Conservation (phyloP, 768 basidiomycete genomes). For the Leucocoprinus sp. region DNA sequence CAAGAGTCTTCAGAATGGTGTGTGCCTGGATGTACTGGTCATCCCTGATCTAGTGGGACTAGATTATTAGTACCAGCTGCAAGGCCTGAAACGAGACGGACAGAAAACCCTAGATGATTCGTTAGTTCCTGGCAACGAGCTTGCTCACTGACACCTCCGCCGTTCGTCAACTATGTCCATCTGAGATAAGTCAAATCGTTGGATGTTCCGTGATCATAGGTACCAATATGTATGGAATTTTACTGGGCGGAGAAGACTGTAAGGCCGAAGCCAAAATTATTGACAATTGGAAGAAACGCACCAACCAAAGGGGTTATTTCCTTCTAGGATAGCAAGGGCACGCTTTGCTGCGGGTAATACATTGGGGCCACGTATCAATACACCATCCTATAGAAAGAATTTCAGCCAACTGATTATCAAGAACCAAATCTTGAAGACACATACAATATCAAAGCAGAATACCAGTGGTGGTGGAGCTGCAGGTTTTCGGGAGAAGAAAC, state of each 20-base stretch:
- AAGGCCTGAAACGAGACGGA: conserved; percentile 17
- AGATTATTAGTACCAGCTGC: conserved; percentile 7
- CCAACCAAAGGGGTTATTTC: conserved; percentile 63
- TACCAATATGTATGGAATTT: conserved; percentile 78
- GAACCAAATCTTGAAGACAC: conserved; percentile 17
- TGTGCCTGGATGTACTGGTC: conserved; percentile 83
- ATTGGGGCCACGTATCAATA: conserved; percentile 70
- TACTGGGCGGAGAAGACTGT: conserved; percentile 30
- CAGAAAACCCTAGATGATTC: conserved; percentile 52
- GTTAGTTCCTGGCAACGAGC: conserved; percentile 56
- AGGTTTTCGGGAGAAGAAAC: neutral
- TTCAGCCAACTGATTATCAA: neutral
- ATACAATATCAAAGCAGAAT: conserved; percentile 71
- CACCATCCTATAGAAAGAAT: conserved; percentile 64
- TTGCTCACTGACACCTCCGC: conserved; percentile 68
- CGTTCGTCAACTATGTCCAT: conserved; percentile 68
- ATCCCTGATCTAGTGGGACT: conserved; percentile 51
- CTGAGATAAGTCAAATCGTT: conserved; percentile 1
- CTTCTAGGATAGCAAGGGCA: conserved; percentile 71
- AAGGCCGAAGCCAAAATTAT: conserved; percentile 6
- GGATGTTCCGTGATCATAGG: conserved; percentile 15
- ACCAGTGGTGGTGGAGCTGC: conserved; percentile 26
- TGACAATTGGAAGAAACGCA: conserved; percentile 34
- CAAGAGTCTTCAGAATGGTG: conserved; percentile 67
- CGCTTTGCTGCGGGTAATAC: conserved; percentile 70